These are phyloP conservation scores for Backusella sp. DNA, from an alignment of 192 early-diverging fungal genomes.

Conservation along the genomic window DNA sequence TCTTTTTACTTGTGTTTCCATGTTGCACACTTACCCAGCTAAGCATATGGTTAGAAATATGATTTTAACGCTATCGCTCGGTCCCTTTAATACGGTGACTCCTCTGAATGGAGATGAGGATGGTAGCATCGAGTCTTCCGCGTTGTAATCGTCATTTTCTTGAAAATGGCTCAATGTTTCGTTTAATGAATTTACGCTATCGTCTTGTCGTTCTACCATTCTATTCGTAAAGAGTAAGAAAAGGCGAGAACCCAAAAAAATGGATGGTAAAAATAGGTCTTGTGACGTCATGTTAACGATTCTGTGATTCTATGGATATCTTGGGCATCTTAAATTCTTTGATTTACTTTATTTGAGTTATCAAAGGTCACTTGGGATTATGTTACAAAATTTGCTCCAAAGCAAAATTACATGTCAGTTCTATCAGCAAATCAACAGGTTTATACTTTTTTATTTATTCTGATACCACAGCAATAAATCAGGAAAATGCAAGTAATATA, in stretches of 20 bases:
- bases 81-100: conserved; percentile 34
- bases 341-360: no score
- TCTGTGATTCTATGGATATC: no score
- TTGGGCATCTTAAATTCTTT: background rate
- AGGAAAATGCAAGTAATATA: no score
- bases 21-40: conserved; percentile 41
- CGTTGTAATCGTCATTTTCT: background rate
- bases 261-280: background rate
- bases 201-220: background rate
- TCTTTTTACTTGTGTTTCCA: background rate
- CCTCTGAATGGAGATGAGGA: background rate
- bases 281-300: background rate
- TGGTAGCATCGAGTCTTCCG: background rate
- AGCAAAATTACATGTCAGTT: no score
- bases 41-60: conserved; percentile 55
- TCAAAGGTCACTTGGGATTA: no score
- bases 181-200: background rate
- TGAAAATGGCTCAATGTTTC: background rate
- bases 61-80: conserved; percentile 42
- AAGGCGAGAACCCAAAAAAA: background rate
- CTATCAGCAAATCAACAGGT: no score
- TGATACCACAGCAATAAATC: no score
- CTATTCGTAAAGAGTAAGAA: background rate
- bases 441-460: no score
- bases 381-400: no score